Conservation (phyloP, 345 rosid genomes). For the Rhizophora mangle region DNA sequence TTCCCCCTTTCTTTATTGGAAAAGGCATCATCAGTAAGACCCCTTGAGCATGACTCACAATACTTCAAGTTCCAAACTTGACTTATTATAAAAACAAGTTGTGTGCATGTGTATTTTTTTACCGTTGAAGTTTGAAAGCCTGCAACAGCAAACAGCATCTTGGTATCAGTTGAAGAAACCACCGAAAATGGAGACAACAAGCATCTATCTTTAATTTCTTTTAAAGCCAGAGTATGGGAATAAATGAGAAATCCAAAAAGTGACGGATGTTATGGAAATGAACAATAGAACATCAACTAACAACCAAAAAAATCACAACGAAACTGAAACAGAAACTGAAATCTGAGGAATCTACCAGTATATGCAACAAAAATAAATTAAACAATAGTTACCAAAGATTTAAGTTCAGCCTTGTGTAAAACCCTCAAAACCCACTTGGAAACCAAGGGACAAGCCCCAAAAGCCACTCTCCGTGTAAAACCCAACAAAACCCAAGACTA, state of each 20-base stretch:
- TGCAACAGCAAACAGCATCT: slow-evolving; percentile 86
- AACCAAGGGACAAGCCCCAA: slow-evolving; percentile 41
- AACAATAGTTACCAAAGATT: slow-evolving; percentile 12
- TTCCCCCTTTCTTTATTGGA: slow-evolving; percentile 23
- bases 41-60: slow-evolving; percentile 20
- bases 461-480: slow-evolving; percentile 52
- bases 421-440: slow-evolving; percentile 30
- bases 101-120: slow-evolving; percentile 21
- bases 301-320: slow-evolving; percentile 37
- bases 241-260: slow-evolving; percentile 35
- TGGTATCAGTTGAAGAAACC: slow-evolving; percentile 65
- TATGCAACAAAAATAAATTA: slow-evolving; percentile 31
- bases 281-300: slow-evolving; percentile 42
- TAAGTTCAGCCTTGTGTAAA: neutral
- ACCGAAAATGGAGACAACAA: slow-evolving; percentile 71
- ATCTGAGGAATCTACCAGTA: slow-evolving; percentile 45
- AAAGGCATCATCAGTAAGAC: slow-evolving; percentile 25
- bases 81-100: slow-evolving; percentile 23
- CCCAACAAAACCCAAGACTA: slow-evolving; percentile 37
- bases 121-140: slow-evolving; percentile 63
- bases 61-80: slow-evolving; percentile 64
- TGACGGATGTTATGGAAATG: slow-evolving; percentile 18
- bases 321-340: slow-evolving; percentile 36
- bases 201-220: slow-evolving; percentile 50
- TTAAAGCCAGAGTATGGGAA: slow-evolving; percentile 23